Base-by-base conservation (phyloP, 305 asterid species). In the Salvia sclarea region DNA sequence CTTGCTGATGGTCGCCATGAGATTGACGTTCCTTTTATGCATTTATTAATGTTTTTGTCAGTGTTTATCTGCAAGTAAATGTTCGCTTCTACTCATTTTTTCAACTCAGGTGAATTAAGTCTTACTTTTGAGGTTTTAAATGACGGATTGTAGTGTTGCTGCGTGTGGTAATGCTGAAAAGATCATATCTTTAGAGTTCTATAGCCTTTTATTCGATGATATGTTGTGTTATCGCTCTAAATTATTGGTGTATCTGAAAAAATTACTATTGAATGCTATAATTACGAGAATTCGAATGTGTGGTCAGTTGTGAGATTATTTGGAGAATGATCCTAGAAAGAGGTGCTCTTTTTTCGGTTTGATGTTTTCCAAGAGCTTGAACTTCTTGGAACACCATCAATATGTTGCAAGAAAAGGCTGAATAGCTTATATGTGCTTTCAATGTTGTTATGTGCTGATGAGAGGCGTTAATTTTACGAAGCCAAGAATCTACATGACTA, bases 1-100 rank as follows among this genome's bases (percentile, higher is more conserved):
- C n/a, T 37, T 68, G 78, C 41, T 9, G 64, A 61, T 30, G 57
- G 57, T 74, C 45, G 52, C 25, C n/a, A n/a, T 17, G 28, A 14
- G 12, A 14, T 8, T 2, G 1, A 7, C 53, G 21, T 2, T 22
- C 13, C 49, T 22, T 22, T 21, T 59, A 12, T 13, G 13, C 43
- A 13, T 8, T 0, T 24, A 14, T 16, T 28, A 14, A 9, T 54
- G 12, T 8, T 28, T 22, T 13, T 20, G 6, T 28, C 49, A 2
- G n/a, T 44, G 69, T 25, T 70, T 5, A 40, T 50, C 53, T 60
- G 31, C 38, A 58, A 14, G 18, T 10, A 52, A 35, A 18, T 28
- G 12, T 62, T 50, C 49, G n/a, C 9, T 56, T 43, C 7, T 57
- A 14, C 18, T 49, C 21, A 5, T 0, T 33, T 52, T n/a, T 13